Evolutionary conservation across 768 basidiomycete species (phyloP), one percentile per base, ranked within the genome.

Genomic region (Lyophyllum semitale): DNA sequence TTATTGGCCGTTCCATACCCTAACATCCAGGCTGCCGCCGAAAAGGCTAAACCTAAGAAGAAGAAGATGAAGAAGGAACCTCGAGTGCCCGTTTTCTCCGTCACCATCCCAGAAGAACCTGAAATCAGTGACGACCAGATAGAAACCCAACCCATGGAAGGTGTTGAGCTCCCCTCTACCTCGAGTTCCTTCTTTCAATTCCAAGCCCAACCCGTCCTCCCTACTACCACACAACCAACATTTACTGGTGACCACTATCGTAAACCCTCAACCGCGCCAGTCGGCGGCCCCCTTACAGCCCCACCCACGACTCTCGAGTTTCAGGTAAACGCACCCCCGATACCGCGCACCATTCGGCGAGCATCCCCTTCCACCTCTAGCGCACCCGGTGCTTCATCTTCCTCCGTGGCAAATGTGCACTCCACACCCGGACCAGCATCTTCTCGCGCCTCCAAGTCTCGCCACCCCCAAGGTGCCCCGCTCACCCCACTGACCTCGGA

Each of bases 401-500:
- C 40, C 44, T 37, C 12, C 23, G 22, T 51, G 59, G 61, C 25
- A 47, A 40, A 44, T 46, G 51, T 38, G 58, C 54, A 27, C 48
- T 48, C 37, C 45, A 58, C 60, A 49, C 57, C 50, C n/a, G 26
- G 45, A 15, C 48, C 35, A 53, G 27, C 40, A 33, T 45, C 27
- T 37, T 26, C 52, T 26, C 23, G 15, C 42, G 13, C 32, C 22
- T 23, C 59, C 25, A 58, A 55, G 53, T 33, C 56, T 61, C 65
- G 67, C 54, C 66, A 67, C 47, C 29, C 54, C 22, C 47, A 59
- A 53, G 45, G 53, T 26, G 62, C 65, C 29, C 69, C 62, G 0
- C 66, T 66, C 4, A 63, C 62, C 32, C 66, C 80, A 37, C 54
- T 80, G 41, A 66, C 77, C 57, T 72, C 85, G 1, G 90, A 92